phyloP scores from a whole-genome alignment of 257 asterid species.

The Cinchona pubescens region DNA sequence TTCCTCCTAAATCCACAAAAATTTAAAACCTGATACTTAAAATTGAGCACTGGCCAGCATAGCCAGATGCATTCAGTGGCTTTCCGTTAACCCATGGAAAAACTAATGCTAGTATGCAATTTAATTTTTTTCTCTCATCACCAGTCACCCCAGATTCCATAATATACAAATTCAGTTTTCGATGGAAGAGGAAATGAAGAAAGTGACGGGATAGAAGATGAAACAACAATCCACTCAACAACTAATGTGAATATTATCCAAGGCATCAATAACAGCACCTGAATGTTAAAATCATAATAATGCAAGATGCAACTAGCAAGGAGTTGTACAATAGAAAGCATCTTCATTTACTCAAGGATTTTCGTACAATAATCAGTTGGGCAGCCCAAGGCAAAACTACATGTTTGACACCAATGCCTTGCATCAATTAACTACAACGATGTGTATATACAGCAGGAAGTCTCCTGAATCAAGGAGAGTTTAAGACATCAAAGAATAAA shows the following conservation, averaged over 20 bases:
- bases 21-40: neutral
- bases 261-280: neutral
- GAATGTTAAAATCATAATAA: neutral
- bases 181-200: neutral
- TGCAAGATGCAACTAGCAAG: neutral
- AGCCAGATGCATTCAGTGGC: neutral
- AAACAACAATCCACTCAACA: neutral
- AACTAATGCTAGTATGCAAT: neutral
- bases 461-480: slow-evolving; percentile 12
- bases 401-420: neutral
- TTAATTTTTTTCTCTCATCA: neutral
- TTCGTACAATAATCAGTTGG: neutral
- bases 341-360: neutral
- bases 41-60: neutral
- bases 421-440: neutral
- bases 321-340: neutral
- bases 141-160: neutral
- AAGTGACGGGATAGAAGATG: neutral
- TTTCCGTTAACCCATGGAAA: neutral
- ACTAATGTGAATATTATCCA: neutral
- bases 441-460: neutral
- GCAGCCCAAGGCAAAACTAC: neutral
- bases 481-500: slow-evolving; percentile 28
- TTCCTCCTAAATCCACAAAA: neutral
- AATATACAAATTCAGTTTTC: too few relatives aligned